phyloP scores from a whole-genome alignment of 345 rosid species.

The Acer saccharum region DNA sequence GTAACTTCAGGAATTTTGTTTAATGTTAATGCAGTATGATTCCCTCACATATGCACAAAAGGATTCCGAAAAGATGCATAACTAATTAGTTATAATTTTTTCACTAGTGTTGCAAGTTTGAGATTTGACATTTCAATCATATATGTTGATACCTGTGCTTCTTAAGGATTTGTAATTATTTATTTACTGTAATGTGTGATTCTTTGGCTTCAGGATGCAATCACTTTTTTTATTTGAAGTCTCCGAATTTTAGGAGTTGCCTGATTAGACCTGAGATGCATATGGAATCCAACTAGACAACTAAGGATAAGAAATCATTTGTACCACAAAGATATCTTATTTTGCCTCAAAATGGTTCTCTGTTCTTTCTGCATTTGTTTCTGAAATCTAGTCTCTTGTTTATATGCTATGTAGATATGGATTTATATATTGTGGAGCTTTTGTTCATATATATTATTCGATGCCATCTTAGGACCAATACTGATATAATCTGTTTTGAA shows the following conservation, averaged over 20 bases:
- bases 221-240: not conserved
- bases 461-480: not conserved
- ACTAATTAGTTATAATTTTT: not conserved
- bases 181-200: not conserved
- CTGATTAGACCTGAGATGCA: not conserved
- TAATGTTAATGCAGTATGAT: not conserved
- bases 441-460: not conserved
- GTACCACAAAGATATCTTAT: not conserved
- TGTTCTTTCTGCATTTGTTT: not conserved
- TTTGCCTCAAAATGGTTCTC: not conserved
- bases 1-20: not conserved
- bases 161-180: not conserved
- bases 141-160: not conserved
- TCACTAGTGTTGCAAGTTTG: not conserved
- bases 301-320: not conserved
- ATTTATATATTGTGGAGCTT: slow-evolving; percentile 6
- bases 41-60: slow-evolving; percentile 2
- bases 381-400: not conserved
- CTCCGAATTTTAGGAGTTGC: not conserved
- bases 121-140: not conserved
- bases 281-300: slow-evolving; percentile 3
- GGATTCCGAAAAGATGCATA: not conserved
- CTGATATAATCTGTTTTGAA: not conserved
- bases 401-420: not conserved
- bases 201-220: not conserved